Evolutionary conservation across 1,284 basidiomycete species (phyloP), one percentile per base, ranked within the genome.

Genomic region (Melampsora abietis-canadensis): DNA sequence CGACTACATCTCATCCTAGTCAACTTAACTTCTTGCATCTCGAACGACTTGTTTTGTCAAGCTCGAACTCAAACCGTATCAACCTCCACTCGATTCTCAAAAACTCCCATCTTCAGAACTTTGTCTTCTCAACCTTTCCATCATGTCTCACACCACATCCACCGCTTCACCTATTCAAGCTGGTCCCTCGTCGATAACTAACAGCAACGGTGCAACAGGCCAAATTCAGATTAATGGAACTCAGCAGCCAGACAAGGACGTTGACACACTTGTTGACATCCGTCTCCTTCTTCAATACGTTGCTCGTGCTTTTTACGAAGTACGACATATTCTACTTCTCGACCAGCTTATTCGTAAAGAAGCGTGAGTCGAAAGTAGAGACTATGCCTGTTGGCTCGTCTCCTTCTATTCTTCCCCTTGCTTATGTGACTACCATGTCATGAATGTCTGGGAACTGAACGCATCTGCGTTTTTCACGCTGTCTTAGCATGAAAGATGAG

Each of bases 261-360:
- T 44, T 3, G 73, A 75, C 47, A 27, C 64, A 62, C 73, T 75
- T 37, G 65, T 57, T 44, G 73, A 75, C 54, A 19, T 75, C 60
- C 64, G 65, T 40, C 64, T 67, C 31, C 46, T 98, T 78, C 91
- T 95, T 76, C 93, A 96, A 82, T 89, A 92, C 84, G 92, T 97
- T 80, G 88, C 90, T 40, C 88, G 95, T 79, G 88, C 91, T 46
- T 98, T 98, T 83, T 98, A 98, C 84, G 93, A 97, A 82, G 87
- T 91, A 76, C 91, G 91, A 80, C 94, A 88, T 82, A 91, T 90
- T 78, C 90, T 98, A 77, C 88, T 97, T 73, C 85, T 98, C 85
- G 94, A 98, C 83, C 90, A 94, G 83, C 88, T 98, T 80, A 88
- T 92, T 77, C 88, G 90, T 59, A 75, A 67, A 62, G 73, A 75